Conservation (phyloP, 805 yeast genomes). For the Candida sithepensis region DNA sequence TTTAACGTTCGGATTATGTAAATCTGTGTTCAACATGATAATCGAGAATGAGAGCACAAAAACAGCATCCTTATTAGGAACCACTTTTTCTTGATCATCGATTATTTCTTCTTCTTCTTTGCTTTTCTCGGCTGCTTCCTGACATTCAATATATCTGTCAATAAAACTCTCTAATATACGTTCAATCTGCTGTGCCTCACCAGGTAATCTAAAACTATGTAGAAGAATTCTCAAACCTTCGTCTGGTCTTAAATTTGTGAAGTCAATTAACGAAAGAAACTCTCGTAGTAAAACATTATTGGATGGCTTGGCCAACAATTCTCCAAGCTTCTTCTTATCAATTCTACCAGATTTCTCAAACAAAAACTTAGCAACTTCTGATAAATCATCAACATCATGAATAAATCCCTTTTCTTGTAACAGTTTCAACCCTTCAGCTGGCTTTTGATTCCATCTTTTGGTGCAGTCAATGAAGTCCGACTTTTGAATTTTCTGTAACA, state of each 20-base stretch:
- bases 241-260: conserved; percentile 77
- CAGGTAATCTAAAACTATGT: conserved; percentile 86
- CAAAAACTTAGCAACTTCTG: conserved; percentile 72
- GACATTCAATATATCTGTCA: conserved; percentile 65
- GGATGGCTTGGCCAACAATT: conserved; percentile 72
- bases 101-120: conserved; percentile 28
- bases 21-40: conserved; percentile 91
- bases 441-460: conserved; percentile 70
- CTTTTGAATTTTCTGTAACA: conserved; percentile 51
- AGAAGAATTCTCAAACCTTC: conserved; percentile 84
- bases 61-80: conserved; percentile 81
- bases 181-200: conserved; percentile 96
- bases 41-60: conserved; percentile 88
- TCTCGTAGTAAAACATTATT: conserved; percentile 55
- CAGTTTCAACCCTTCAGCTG: conserved; percentile 67
- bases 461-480: conserved; percentile 76
- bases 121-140: conserved; percentile 27
- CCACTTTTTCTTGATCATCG: conserved; percentile 39
- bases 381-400: conserved; percentile 39
- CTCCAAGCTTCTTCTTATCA: conserved; percentile 86
- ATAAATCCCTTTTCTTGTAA: conserved; percentile 68
- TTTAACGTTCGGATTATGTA: conserved; percentile 89
- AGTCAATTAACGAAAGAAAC: conserved; percentile 72
- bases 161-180: conserved; percentile 86
- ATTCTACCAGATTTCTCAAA: conserved; percentile 75